Base-by-base conservation (phyloP, 352 stramenopile species). In the Globisporangium emineosum region DNA sequence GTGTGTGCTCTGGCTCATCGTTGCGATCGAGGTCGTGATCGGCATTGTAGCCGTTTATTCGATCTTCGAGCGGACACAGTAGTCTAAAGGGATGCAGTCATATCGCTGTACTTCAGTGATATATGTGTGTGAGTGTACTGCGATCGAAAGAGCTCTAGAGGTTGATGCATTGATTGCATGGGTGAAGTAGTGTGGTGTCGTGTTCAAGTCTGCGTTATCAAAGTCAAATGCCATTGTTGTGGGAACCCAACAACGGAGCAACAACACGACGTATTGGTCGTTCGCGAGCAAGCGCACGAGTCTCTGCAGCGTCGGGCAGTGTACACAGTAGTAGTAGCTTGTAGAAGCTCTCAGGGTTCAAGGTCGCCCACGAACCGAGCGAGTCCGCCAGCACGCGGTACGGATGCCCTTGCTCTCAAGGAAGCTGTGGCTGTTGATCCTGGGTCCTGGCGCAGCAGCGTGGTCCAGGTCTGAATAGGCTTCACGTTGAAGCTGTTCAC, bases 11-110 rank as follows among this genome's bases (percentile, higher is more conserved):
- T 83, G 77, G 72, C 5, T 70, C 27, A 55, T 83, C 25, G 68
- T 78, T 7, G 58, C 67, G 45, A 69, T 75, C 35, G 78, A 79
- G 45, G 74, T 72, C 49, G 68, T 76, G 13, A 72, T 77, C 33
- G 68, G 76, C 33, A 68, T 69, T 42, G 57, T 60, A 3, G 69
- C 72, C 2, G 71, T 69, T 19, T 76, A 52, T 58, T 75, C 50
- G 10, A 10, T 66, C 15, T 29, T 60, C 45, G 13, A 27, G 21
- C 23, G 47, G 23, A 53, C 19, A 23, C 9, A 29, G 12, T 32
- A 10, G 47, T 2, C 12, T 53, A 23, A 32, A 30, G 32, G 23
- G 10, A 53, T 9, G n/a, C 12, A 17, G 40, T 5, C 7, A 21
- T 47, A 7, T 47, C 29, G 29, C 29, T 2, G 29, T 32, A n/a